These are phyloP conservation scores for Cladorrhinum sp. DNA, from an alignment of 2,329 filamentous ascomycete species.

Conservation along the genomic window DNA sequence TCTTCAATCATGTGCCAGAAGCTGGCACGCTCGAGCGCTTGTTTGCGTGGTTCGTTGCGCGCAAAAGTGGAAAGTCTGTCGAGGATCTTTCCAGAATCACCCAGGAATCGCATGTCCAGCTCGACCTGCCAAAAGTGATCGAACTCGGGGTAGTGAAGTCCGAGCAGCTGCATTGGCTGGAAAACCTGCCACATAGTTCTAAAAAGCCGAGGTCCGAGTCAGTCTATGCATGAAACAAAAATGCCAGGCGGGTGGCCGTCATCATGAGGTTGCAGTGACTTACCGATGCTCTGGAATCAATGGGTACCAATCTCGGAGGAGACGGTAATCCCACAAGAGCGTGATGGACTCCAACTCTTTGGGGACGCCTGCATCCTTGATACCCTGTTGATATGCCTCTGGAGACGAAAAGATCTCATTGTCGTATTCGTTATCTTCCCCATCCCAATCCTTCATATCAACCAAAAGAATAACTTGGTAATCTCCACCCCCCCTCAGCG, in stretches of 20 bases:
- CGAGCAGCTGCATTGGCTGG: constrained; percentile 35
- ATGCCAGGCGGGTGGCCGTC: background rate
- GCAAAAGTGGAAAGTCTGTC: constrained; percentile 40
- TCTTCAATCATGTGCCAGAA: constrained; percentile 53
- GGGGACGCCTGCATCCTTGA: constrained; percentile 49
- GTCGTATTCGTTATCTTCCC: constrained; percentile 41
- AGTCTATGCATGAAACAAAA: background rate
- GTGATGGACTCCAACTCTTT: constrained; percentile 67
- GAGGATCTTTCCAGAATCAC: constrained; percentile 33
- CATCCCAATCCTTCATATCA: constrained; percentile 54
- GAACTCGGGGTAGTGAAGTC: constrained; percentile 35
- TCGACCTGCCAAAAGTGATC: constrained; percentile 42
- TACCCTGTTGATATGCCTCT: constrained; percentile 51
- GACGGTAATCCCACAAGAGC: constrained; percentile 66
- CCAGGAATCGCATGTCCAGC: constrained; percentile 42
- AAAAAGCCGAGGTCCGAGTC: background rate
- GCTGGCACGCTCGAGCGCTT: constrained; percentile 57
- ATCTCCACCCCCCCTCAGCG: constrained; percentile 59
- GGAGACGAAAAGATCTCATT: constrained; percentile 52
- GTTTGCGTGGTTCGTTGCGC: constrained; percentile 52
- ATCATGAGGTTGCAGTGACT: constrained; percentile 1
- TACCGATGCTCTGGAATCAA: constrained; percentile 51
- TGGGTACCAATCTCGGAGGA: constrained; percentile 65
- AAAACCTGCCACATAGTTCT: constrained; percentile 35
- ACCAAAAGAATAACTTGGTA: constrained; percentile 62